Evolutionary conservation across 2,329 filamentous ascomycete genomes (phyloP).

Genomic region (Penicillium sp.): DNA sequence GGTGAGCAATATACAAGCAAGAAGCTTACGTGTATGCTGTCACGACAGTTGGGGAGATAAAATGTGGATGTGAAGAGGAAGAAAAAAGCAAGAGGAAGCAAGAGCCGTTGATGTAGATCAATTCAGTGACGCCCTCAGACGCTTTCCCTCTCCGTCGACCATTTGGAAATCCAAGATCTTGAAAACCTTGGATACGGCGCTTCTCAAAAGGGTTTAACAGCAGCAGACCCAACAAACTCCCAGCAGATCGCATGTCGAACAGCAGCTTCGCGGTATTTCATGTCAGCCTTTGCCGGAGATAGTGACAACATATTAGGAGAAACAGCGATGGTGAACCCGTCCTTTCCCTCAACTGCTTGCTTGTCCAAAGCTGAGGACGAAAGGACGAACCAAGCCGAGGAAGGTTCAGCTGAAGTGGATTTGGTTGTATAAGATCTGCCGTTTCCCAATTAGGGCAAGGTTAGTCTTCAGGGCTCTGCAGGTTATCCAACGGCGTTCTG

Average conservation of each 20-base stretch:
- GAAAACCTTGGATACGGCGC: too few species aligned
- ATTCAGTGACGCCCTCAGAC: too few species aligned
- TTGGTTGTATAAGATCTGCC: constrained; percentile 15
- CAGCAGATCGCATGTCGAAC: constrained; percentile 39
- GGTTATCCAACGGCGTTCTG: too few species aligned
- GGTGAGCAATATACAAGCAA: neutral
- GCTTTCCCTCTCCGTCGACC: too few species aligned
- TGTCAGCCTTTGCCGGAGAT: constrained; percentile 5
- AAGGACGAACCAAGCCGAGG: constrained; percentile 40
- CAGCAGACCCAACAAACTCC: constrained; percentile 43
- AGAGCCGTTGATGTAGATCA: too few species aligned
- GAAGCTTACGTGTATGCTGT: neutral
- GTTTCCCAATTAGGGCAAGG: constrained; percentile 24
- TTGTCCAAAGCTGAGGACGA: constrained; percentile 37
- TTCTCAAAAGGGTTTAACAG: neutral
- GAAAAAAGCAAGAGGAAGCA: neutral
- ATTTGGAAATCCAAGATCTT: too few species aligned
- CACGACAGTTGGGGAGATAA: neutral
- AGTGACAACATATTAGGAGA: constrained; percentile 17
- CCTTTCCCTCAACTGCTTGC: constrained; percentile 42
- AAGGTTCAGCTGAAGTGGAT: neutral
- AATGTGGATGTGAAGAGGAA: neutral
- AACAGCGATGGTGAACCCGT: constrained; percentile 42
- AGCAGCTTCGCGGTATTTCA: neutral
- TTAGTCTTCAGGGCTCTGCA: too few species aligned